Evolutionary conservation across 2,329 filamentous ascomycete genomes (phyloP).

Genomic region (Hypoxylon sp.): DNA sequence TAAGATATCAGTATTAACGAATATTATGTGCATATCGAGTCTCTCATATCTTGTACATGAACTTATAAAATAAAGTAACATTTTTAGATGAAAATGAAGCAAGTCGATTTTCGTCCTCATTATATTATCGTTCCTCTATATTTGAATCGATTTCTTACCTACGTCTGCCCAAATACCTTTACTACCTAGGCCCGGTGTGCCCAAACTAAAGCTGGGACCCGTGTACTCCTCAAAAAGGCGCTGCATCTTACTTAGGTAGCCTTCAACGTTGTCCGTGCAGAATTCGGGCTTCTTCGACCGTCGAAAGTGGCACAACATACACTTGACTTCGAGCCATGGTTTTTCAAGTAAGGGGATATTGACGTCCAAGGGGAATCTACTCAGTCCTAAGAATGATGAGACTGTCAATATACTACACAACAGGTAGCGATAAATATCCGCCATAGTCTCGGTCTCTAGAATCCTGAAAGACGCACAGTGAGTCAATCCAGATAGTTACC

Average conservation of each 20-base stretch:
- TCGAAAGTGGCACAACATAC: background rate
- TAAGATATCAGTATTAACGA: background rate
- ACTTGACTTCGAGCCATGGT: constrained; percentile 21
- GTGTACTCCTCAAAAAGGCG: background rate
- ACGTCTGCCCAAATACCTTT: background rate
- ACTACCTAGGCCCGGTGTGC: background rate
- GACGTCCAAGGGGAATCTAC: too few species aligned
- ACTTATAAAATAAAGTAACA: too few species aligned
- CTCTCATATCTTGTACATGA: too few species aligned
- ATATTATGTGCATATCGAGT: too few species aligned
- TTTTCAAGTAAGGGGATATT: background rate
- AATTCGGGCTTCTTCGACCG: background rate
- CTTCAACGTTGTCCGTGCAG: background rate
- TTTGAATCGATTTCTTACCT: background rate
- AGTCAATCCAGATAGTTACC: constrained; percentile 24
- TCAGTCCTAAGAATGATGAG: background rate
- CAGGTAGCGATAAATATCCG: constrained; percentile 15
- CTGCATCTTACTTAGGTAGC: too few species aligned
- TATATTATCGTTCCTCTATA: too few species aligned
- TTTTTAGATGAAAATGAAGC: too few species aligned
- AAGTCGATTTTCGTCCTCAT: too few species aligned
- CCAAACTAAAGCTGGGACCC: too few species aligned
- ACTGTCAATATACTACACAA: constrained; percentile 19
- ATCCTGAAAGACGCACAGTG: constrained; percentile 24
- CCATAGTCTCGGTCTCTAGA: constrained; percentile 1